Evolutionary conservation across 495 filamentous ascomycete genomes (phyloP), one percentile per base, ranked within the genome.

Genomic region (Penicillium verhagenii): DNA sequence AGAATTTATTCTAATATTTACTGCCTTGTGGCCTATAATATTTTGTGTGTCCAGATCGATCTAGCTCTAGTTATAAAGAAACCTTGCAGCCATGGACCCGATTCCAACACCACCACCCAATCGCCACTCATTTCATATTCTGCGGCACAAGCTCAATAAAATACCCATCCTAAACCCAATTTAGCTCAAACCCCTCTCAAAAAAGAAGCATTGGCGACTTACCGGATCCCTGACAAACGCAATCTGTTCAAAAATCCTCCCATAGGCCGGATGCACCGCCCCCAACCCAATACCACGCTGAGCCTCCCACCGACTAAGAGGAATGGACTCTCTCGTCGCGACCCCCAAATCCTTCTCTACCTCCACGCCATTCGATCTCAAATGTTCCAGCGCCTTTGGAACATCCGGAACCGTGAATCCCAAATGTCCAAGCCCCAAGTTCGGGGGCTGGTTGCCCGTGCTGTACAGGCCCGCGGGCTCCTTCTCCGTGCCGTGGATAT

Each of bases 401-500:
- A 48, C 26, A 37, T 48, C 46, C 4, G 26, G 46, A 14, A 33
- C 46, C 11, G 26, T 29, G 20, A 48, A 48, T 19, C 46, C 46
- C 25, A 48, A 26, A 33, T 48, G 46, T 29, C 46, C 46, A 33
- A 48, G 28, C 0, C 28, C 46, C 4, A 48, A n/a, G 5, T 48
- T 48, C 8, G 46, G 46, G 7, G 46, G 46, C 18, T 29, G 44
- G 28, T 47, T 47, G 21, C 44, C 44, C 6, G 44, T 47, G 25
- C 24, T 47, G 44, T 47, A 48, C 18, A 29, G 46, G 2, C 28
- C 46, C 5, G 26, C 46, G 8, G 46, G 46, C 28, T 48, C 46
- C 20, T 48, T 35, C 35, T 48, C 46, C 21, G 26, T 48, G 18
- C 46, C 46, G 8, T 48, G 46, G 13, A 48, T 33, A 35, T 48